Evolutionary conservation across 108 stramenopile genomes (phyloP), one percentile per base, ranked within the genome.

Genomic region (Nitzschia sp.): DNA sequence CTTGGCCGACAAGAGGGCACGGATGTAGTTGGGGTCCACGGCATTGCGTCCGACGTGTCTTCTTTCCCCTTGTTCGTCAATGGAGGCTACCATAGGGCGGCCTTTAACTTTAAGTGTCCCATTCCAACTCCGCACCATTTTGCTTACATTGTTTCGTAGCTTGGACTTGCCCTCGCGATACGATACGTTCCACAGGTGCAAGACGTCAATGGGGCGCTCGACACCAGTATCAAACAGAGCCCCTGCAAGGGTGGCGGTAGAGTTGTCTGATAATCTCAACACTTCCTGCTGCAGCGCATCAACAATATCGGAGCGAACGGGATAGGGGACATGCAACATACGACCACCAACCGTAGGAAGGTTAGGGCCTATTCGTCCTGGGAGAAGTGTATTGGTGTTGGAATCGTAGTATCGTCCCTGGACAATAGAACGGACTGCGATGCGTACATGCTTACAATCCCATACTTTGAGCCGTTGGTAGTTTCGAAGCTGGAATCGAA

Each of bases 1-100:
- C 46, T 84, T 84, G 34, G 68, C 57, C 28, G 21, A 25, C 21
- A 87, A 31, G 64, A 87, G 1, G 30, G 70, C 74, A 25, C 62
- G 57, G 25, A 59, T 38, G 34, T 70, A 70, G 29, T 8, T 42
- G 1, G 25, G 30, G 17, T 54, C 54, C 1, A 59, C 69, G 17
- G 3, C 11, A 9, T 70, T 54, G 0, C 69, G 57, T 59, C 69
- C 69, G 21, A 59, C 33, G 18, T 59, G 45, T 26, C 32, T 13
- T 47, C 69, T 57, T 18, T 47, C 32, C 17, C 69, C 69, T 60
- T 59, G 69, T 54, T 54, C 51, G 9, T 66, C 33, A 30, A 60
- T 59, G 34, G 69, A 59, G 24, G 66, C 55, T 4, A 29, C 32
- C 23, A 48, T 24, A 33, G 15, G 13, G 29, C 59, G 69, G 4